Percentiles rank a stretch among this genome's conserved stretches.
These are phyloP conservation scores for Aschersonia sp. DNA, from an alignment of 2,329 filamentous ascomycete species.

Conservation along the genomic window DNA sequence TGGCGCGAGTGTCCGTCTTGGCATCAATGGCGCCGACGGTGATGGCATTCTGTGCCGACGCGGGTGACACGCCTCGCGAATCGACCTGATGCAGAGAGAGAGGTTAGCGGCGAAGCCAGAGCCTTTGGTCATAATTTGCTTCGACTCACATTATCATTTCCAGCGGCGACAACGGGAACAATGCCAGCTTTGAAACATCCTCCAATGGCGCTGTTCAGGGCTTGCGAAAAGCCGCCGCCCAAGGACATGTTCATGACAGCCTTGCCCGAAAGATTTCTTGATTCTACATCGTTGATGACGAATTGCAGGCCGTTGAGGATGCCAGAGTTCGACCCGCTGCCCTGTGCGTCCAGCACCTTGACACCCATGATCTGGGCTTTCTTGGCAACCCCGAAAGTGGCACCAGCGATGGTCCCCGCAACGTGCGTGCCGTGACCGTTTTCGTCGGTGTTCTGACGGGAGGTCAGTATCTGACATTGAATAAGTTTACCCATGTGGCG, in stretches of 20 bases:
- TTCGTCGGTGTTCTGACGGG: conserved; percentile 31
- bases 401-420: conserved; percentile 44
- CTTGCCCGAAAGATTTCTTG: conserved; percentile 29
- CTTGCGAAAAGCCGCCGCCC: conserved; percentile 31
- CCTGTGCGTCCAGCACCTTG: conserved; percentile 41
- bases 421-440: conserved; percentile 53
- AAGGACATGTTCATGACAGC: conserved; percentile 52
- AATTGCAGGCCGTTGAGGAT: conserved; percentile 46
- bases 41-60: conserved; percentile 39
- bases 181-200: conserved; percentile 33
- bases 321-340: conserved; percentile 20
- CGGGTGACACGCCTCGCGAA: conserved; percentile 35
- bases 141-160: conserved; percentile 34
- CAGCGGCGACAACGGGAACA: conserved; percentile 44
- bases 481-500: too few species aligned
- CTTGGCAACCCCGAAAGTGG: conserved; percentile 49
- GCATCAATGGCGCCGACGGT: conserved; percentile 46
- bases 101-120: neutral
- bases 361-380: conserved; percentile 37
- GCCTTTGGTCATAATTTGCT: neutral
- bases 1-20: conserved; percentile 29
- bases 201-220: conserved; percentile 41
- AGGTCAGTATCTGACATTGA: neutral
- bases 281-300: conserved; percentile 29
- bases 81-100: conserved; percentile 14